phyloP scores from a whole-genome alignment of 306 rosid genomes.

The Senna tora region DNA sequence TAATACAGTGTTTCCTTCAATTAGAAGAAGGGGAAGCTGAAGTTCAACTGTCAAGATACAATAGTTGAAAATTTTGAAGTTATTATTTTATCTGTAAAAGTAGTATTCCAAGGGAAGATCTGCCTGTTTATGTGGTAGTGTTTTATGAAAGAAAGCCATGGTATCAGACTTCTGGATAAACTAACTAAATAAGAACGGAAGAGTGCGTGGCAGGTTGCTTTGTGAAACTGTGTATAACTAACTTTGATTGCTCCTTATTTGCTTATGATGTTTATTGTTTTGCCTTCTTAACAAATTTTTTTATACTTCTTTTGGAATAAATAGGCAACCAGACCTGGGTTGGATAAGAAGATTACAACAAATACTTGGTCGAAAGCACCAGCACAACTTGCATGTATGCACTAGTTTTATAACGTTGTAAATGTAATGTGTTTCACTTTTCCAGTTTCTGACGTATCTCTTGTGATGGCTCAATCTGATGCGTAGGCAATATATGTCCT shows the following conservation, averaged over 20 bases:
- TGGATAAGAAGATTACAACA: constrained; percentile 89
- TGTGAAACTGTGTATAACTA: not conserved
- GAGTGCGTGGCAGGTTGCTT: constrained; percentile 7
- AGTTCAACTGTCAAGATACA: constrained; percentile 15
- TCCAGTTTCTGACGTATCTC: not conserved
- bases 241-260: constrained; percentile 17
- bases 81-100: not conserved
- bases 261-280: constrained; percentile 2
- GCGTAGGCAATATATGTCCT: constrained; percentile 81
- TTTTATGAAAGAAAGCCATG: constrained; percentile 5
- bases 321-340: constrained; percentile 88
- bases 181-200: not conserved
- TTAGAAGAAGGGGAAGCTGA: not conserved
- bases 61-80: not conserved
- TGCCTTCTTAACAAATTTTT: constrained; percentile 5
- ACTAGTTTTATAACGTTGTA: constrained; percentile 17
- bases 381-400: constrained; percentile 73
- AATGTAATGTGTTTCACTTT: constrained; percentile 3
- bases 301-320: constrained; percentile 27
- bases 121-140: not conserved
- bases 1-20: no score
- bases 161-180: constrained; percentile 9
- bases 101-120: constrained; percentile 11
- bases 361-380: constrained; percentile 86
- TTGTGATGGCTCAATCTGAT: constrained; percentile 45